A percentile compares a stretch with the other conserved stretches of the same genome.
Evolutionary conservation across 768 basidiomycete genomes (phyloP).

Genomic region (Mycena pura): DNA sequence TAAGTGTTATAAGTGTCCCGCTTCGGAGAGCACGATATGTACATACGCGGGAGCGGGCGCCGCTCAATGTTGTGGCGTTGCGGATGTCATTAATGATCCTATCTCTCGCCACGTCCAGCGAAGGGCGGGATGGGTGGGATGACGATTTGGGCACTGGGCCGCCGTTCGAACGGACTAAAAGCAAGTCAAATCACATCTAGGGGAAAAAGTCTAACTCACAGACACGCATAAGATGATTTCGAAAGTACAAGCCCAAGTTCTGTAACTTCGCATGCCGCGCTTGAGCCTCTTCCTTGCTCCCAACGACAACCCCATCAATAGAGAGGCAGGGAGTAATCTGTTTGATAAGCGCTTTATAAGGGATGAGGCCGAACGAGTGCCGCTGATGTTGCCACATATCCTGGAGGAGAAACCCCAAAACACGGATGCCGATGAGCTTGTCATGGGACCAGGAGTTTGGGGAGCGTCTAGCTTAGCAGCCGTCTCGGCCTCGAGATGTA

Average conservation of each 20-base stretch:
- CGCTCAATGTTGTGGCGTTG: not conserved
- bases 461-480: not conserved
- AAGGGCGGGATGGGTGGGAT: slow-evolving; percentile 16
- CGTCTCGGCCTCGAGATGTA: slow-evolving; percentile 16
- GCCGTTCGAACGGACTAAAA: slow-evolving; percentile 17
- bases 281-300: not conserved
- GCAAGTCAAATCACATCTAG: not conserved
- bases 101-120: slow-evolving; percentile 12
- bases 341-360: slow-evolving; percentile 12
- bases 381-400: slow-evolving; percentile 18
- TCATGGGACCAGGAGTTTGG: not conserved
- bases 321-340: slow-evolving; percentile 1
- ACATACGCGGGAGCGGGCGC: no score
- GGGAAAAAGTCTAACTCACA: slow-evolving; percentile 13
- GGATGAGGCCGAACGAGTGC: slow-evolving; percentile 13
- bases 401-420: slow-evolving; percentile 20
- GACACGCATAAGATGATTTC: slow-evolving; percentile 22
- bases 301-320: not conserved
- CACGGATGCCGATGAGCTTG: slow-evolving; percentile 17
- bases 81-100: not conserved
- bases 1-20: not conserved
- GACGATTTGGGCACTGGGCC: slow-evolving; percentile 3
- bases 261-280: slow-evolving; percentile 10
- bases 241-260: slow-evolving; percentile 6
- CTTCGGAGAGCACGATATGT: not conserved